Percentiles rank a stretch among this genome's conserved stretches.
Conservation (phyloP, 257 asterid species). For the Solanum ossicruentum region DNA sequence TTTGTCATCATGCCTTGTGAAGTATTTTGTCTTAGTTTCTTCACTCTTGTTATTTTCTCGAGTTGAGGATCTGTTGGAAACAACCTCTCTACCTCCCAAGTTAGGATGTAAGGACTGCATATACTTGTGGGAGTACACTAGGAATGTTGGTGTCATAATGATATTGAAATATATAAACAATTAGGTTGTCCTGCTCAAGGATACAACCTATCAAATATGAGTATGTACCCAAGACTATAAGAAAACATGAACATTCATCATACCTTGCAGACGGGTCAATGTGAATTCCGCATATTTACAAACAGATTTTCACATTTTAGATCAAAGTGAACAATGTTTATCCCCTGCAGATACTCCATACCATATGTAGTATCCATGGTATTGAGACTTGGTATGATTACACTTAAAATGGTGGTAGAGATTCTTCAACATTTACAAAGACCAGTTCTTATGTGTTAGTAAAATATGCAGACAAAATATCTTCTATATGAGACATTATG, state of each 20-base stretch:
- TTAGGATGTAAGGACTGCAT: neutral
- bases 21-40: neutral
- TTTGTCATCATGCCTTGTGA: neutral
- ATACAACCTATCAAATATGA: neutral
- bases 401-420: too few relatives aligned
- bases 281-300: slow-evolving; percentile 96
- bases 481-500: too few relatives aligned
- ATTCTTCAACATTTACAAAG: too few relatives aligned
- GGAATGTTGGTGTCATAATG: neutral
- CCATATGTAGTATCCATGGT: slow-evolving; percentile 98
- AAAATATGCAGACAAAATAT: too few relatives aligned
- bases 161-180: neutral
- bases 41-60: neutral
- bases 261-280: slow-evolving; percentile 99
- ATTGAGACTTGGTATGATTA: neutral
- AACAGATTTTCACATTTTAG: slow-evolving; percentile 90
- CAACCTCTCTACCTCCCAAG: neutral
- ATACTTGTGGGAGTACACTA: neutral
- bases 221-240: neutral
- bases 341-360: slow-evolving; percentile 94
- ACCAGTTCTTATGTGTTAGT: too few relatives aligned
- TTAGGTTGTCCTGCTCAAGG: neutral
- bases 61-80: neutral
- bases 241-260: neutral
- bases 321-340: slow-evolving; percentile 94